These are phyloP conservation scores for Phaeolepiota aurea DNA, from an alignment of 768 basidiomycete species.

Conservation along the genomic window DNA sequence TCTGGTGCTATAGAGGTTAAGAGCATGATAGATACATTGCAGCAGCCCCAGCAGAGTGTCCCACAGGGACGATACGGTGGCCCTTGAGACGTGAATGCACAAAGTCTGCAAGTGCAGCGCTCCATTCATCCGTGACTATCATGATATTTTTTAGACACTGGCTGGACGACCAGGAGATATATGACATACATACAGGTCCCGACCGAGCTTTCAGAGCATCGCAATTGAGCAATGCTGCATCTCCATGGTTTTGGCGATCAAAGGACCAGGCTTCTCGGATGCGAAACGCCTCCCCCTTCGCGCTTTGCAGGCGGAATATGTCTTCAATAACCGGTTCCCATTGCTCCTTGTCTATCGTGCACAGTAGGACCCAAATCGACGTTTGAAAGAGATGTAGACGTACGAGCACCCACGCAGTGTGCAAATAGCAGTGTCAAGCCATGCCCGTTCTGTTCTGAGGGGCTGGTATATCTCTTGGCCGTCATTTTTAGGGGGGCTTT, in stretches of 20 bases:
- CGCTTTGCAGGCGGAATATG: constrained; percentile 23
- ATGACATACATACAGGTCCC: constrained; percentile 26
- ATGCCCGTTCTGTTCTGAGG: constrained; percentile 14
- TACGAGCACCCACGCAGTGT: constrained; percentile 40
- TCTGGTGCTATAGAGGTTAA: not conserved
- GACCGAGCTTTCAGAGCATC: constrained; percentile 18
- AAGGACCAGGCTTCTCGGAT: constrained; percentile 42
- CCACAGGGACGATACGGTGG: constrained; percentile 28
- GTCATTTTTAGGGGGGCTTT: constrained; percentile 25
- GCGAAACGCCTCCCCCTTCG: constrained; percentile 8
- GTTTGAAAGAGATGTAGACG: constrained; percentile 10
- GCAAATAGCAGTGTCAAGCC: constrained; percentile 39
- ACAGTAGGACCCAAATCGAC: not conserved
- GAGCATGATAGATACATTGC: constrained; percentile 30
- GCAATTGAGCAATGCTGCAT: constrained; percentile 35
- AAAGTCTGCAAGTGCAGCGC: constrained; percentile 24
- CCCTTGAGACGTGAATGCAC: constrained; percentile 20
- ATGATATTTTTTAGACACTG: not conserved
- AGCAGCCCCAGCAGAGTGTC: constrained; percentile 36
- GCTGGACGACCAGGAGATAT: not conserved
- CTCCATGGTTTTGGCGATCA: constrained; percentile 44
- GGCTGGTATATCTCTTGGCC: constrained; percentile 32
- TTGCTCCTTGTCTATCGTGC: constrained; percentile 39
- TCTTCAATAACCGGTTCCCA: constrained; percentile 40
- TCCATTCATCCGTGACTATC: constrained; percentile 30